Base-by-base conservation (phyloP, 805 yeast species). In the Ogataea trehalophila region DNA sequence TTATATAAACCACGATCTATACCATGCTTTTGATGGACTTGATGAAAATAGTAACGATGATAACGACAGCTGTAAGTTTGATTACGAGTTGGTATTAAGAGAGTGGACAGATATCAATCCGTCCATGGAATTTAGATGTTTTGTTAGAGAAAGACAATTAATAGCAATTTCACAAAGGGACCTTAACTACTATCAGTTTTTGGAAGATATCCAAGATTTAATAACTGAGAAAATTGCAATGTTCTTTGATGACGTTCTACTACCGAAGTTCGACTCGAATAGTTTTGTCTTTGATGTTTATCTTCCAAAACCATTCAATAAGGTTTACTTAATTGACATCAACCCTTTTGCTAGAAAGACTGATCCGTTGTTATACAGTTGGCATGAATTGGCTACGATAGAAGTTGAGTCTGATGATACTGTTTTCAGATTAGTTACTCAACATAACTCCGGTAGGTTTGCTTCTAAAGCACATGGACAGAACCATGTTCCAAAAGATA, bases 401-500 rank as follows among this genome's bases (percentile, higher is more conserved):
- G 62, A 58, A 48, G 62, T 41, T 23, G 59, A 47, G 13, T 67
- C 65, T 26, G 73, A 67, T 44, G 65, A 60, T 3, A 76, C 73
- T 47, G 82, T 76, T 42, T 62, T 92, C 18, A 69, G 98, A 31
- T 63, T 92, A 14, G 82, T 92, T 5, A 75, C 80, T 1, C 77
- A 80, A 54, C 79, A 79, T 18, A 87, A 89, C 51, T 69, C 86
- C 6, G 87, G 89, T 0, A 71, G 92, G 31, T 90, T 90, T 70
- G 84, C 88, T 0, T 68, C 81, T 0, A 87, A 85, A 53, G 95
- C 88, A 43, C 92, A 88, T 60, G 80, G 95, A 2, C 96, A 92
- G 57, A 88, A 83, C 62, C 91, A 87, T 59, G 96, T 94, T 2
- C 99, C 99, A 0, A 74, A 77, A 44, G 99, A 94, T 59, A 80